A percentile compares a stretch with the other conserved stretches of the same genome.
Evolutionary conservation across 148 eudicot genomes (phyloP).

Genomic region (Pouteria glomerata): DNA sequence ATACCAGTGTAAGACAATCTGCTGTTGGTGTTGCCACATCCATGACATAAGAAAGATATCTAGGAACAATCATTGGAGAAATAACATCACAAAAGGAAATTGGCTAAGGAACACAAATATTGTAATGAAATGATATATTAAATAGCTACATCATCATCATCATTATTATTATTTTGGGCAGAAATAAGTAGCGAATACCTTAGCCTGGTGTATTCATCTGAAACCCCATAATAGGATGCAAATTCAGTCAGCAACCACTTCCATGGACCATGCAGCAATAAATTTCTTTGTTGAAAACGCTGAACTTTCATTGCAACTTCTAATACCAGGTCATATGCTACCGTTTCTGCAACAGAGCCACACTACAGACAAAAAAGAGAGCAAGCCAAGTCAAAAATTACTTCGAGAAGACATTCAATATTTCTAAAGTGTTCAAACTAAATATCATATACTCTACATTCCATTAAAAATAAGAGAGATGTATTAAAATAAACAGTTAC

Average conservation of each 20-base stretch:
- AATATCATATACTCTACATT: not conserved
- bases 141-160: not conserved
- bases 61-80: slow-evolving; percentile 24
- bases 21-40: slow-evolving; percentile 99
- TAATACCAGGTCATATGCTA: slow-evolving; percentile 80
- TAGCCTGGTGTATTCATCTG: slow-evolving; percentile 84
- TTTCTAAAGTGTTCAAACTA: not conserved
- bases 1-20: slow-evolving; percentile 74
- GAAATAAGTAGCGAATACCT: slow-evolving; percentile 38
- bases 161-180: not conserved
- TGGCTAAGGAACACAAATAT: not conserved
- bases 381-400: not conserved
- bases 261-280: slow-evolving; percentile 78
- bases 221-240: slow-evolving; percentile 86
- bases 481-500: not conserved
- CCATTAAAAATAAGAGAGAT: not conserved
- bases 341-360: slow-evolving; percentile 93
- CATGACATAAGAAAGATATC: slow-evolving; percentile 95
- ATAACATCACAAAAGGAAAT: not conserved
- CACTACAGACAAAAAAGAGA: slow-evolving; percentile 37
- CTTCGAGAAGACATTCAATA: not conserved
- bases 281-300: slow-evolving; percentile 82
- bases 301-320: slow-evolving; percentile 96
- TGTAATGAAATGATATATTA: not conserved
- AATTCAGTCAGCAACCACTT: slow-evolving; percentile 90